These are phyloP conservation scores for Amaranthus hypochondriacus DNA, from an alignment of 148 eudicot genomes.

Conservation along the genomic window DNA sequence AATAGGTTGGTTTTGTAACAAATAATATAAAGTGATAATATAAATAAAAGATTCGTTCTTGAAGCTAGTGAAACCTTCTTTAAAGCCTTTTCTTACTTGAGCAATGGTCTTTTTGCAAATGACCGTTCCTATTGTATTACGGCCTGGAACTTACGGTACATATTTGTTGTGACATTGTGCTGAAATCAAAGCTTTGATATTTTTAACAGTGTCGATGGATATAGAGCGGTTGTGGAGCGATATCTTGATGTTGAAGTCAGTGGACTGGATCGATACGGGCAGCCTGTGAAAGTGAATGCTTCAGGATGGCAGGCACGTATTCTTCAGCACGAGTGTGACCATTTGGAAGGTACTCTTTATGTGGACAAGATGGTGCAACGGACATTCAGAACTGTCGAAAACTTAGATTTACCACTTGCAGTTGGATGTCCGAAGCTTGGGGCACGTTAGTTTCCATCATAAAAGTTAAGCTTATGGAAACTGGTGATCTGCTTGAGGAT, in stretches of 20 bases:
- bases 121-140: too few species aligned
- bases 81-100: background rate
- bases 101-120: background rate
- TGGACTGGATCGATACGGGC: conserved; percentile 68
- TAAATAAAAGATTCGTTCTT: too few species aligned
- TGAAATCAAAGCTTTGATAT: conserved; percentile 6
- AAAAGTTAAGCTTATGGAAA: background rate
- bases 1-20: background rate
- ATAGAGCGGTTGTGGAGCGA: conserved; percentile 83
- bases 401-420: conserved; percentile 83
- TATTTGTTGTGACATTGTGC: background rate
- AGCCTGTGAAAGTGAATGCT: conserved; percentile 69
- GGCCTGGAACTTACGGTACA: background rate
- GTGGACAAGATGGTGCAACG: conserved; percentile 77
- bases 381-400: conserved; percentile 76
- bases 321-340: conserved; percentile 95
- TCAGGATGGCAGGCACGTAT: conserved; percentile 98
- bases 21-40: too few species aligned
- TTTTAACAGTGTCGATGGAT: conserved; percentile 78
- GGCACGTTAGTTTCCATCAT: conserved; percentile 25
- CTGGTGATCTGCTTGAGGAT: background rate
- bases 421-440: conserved; percentile 81
- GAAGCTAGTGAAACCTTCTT: too few species aligned
- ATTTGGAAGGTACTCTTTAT: conserved; percentile 82
- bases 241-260: conserved; percentile 79